phyloP scores from a whole-genome alignment of 2,329 filamentous ascomycete genomes.

The Pseudophaeomoniella oleicola region DNA sequence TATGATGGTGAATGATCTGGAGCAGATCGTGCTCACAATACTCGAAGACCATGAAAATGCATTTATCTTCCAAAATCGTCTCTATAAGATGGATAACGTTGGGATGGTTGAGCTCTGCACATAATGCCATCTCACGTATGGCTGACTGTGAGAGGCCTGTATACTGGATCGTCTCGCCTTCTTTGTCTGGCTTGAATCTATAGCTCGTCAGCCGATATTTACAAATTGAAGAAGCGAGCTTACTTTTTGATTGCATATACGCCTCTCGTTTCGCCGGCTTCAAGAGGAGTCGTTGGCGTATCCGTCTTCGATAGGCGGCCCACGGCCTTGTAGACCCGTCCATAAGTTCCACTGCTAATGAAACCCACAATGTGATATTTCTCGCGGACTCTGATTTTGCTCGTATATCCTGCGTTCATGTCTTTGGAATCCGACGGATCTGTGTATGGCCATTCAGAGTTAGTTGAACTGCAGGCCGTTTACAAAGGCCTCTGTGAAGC shows the following conservation, averaged over 20 bases:
- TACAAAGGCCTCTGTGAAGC: too few relatives aligned
- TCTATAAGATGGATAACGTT: slow-evolving; percentile 88
- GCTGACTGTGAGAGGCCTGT: slow-evolving; percentile 96
- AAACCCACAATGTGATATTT: slow-evolving; percentile 91
- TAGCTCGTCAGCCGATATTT: slow-evolving; percentile 6
- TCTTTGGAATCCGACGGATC: background rate
- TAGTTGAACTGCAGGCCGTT: too few relatives aligned
- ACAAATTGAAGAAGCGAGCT: slow-evolving; percentile 9
- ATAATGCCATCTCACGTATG: slow-evolving; percentile 92
- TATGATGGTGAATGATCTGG: slow-evolving; percentile 97
- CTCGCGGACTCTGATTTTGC: slow-evolving; percentile 78
- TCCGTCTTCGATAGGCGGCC: slow-evolving; percentile 50
- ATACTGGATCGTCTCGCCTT: slow-evolving; percentile 86
- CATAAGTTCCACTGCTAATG: slow-evolving; percentile 96
- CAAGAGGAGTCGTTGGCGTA: slow-evolving; percentile 6
- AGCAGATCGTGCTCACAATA: slow-evolving; percentile 95
- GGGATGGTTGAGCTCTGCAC: slow-evolving; percentile 73
- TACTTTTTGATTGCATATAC: slow-evolving; percentile 98
- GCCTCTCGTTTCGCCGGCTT: slow-evolving; percentile 28
- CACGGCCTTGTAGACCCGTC: slow-evolving; percentile 89
- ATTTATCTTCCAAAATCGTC: slow-evolving; percentile 96
- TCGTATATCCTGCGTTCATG: slow-evolving; percentile 35
- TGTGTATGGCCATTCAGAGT: too few relatives aligned
- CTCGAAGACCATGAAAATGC: slow-evolving; percentile 99
- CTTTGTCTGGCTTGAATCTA: slow-evolving; percentile 90